Percentiles rank a stretch among this genome's conserved stretches.
These are phyloP conservation scores for Botrytis cinerea DNA, from an alignment of 2,329 filamentous ascomycete genomes.

Conservation along the genomic window DNA sequence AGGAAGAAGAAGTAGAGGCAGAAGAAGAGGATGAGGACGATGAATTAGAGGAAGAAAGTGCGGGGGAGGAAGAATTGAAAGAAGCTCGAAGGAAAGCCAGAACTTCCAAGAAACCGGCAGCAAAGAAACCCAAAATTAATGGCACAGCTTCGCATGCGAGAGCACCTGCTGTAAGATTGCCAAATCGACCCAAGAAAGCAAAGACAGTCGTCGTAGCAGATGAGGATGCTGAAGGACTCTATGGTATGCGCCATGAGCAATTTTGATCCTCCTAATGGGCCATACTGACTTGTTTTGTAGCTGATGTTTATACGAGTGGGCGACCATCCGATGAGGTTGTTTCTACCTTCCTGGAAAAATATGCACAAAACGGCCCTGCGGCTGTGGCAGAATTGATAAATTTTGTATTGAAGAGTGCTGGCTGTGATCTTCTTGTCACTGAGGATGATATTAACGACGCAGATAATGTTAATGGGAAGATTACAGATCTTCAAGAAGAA, in stretches of 20 bases:
- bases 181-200: conserved; percentile 39
- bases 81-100: conserved; percentile 43
- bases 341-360: conserved; percentile 60
- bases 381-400: conserved; percentile 66
- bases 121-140: conserved; percentile 66
- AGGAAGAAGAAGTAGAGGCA: conserved; percentile 51
- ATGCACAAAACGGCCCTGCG: conserved; percentile 54
- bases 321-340: conserved; percentile 58
- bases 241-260: conserved; percentile 34
- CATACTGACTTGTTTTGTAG: conserved; percentile 46
- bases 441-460: conserved; percentile 85
- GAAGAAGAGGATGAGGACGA: conserved; percentile 47
- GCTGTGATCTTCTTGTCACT: conserved; percentile 77
- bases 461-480: conserved; percentile 77
- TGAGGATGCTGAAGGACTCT: conserved; percentile 35
- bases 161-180: conserved; percentile 50
- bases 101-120: conserved; percentile 57
- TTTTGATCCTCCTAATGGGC: conserved; percentile 4
- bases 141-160: conserved; percentile 57
- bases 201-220: conserved; percentile 51
- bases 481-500: conserved; percentile 83
- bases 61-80: conserved; percentile 50
- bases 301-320: conserved; percentile 64
- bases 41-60: conserved; percentile 47
- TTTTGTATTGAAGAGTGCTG: conserved; percentile 69